A percentile compares a stretch with the other conserved stretches of the same genome.
Evolutionary conservation across 805 yeast genomes (phyloP).

Genomic region (Metschnikowia picachoensis): DNA sequence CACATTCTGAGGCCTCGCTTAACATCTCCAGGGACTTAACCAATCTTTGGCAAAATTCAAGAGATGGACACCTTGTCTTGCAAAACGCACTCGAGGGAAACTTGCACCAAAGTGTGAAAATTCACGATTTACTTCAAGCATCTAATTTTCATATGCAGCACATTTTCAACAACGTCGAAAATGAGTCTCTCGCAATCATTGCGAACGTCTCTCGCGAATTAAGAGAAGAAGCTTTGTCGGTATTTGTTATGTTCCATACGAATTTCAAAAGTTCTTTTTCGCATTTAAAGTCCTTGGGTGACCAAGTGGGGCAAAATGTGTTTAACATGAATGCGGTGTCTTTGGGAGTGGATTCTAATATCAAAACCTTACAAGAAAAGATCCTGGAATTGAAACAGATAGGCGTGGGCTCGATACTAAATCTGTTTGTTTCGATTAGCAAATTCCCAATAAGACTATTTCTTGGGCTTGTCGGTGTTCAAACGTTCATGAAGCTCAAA

Average conservation of each 20-base stretch:
- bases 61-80: slow-evolving; percentile 2
- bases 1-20: slow-evolving; percentile 1
- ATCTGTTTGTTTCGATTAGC: neutral
- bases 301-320: slow-evolving; percentile 3
- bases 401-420: neutral
- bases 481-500: neutral
- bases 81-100: slow-evolving; percentile 3
- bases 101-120: neutral
- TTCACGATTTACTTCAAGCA: slow-evolving; percentile 4
- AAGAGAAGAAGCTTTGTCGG: slow-evolving; percentile 5
- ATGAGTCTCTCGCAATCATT: slow-evolving; percentile 2
- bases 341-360: slow-evolving; percentile 2
- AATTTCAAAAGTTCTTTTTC: slow-evolving; percentile 1
- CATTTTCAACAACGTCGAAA: slow-evolving; percentile 1
- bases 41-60: neutral
- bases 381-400: slow-evolving; percentile 2
- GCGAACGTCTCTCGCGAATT: slow-evolving; percentile 6
- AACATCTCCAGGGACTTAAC: slow-evolving; percentile 2
- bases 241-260: slow-evolving; percentile 6
- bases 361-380: slow-evolving; percentile 2
- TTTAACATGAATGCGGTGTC: slow-evolving; percentile 8
- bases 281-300: slow-evolving; percentile 2
- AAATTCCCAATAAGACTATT: neutral
- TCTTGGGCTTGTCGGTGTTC: neutral
- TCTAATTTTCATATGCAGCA: slow-evolving; percentile 3